Evolutionary conservation across 768 basidiomycete genomes (phyloP).

Genomic region (Kwoniella europaea): DNA sequence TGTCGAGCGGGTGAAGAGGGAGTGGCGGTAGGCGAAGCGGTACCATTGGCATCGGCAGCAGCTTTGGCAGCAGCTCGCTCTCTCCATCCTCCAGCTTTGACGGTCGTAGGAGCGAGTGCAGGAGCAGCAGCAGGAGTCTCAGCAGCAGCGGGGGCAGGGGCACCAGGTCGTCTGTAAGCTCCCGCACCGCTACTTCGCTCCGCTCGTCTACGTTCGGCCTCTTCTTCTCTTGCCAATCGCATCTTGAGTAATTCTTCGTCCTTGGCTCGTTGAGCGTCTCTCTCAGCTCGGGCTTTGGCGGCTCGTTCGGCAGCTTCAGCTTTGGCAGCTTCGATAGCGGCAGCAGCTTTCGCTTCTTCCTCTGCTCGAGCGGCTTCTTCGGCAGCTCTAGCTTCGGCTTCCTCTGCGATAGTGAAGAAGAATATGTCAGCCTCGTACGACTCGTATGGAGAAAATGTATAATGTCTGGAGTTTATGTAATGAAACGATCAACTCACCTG

Average conservation of each 20-base stretch:
- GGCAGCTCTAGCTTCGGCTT: constrained; percentile 67
- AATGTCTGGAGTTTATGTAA: no score
- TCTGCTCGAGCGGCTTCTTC: constrained; percentile 67
- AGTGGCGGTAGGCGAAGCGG: constrained; percentile 30
- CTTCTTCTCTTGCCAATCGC: constrained; percentile 59
- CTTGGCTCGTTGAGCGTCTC: constrained; percentile 45
- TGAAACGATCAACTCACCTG: constrained; percentile 43
- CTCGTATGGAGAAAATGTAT: no score
- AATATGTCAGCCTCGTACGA: not conserved
- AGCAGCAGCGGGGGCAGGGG: constrained; percentile 24
- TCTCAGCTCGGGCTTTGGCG: constrained; percentile 50
- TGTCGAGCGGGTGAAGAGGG: constrained; percentile 26
- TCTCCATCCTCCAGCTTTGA: constrained; percentile 66
- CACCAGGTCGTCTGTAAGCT: constrained; percentile 25
- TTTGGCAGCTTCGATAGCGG: constrained; percentile 44
- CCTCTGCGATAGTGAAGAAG: constrained; percentile 42
- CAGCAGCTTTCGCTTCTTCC: constrained; percentile 59
- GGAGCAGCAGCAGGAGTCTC: constrained; percentile 42
- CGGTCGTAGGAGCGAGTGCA: constrained; percentile 49
- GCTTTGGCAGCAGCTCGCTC: constrained; percentile 64
- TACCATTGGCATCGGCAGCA: constrained; percentile 53
- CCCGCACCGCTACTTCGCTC: constrained; percentile 38
- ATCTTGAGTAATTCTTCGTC: constrained; percentile 47
- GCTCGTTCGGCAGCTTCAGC: constrained; percentile 48
- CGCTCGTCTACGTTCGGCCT: constrained; percentile 55